A percentile compares a stretch with the other conserved stretches of the same genome.
phyloP scores from a whole-genome alignment of 768 basidiomycete genomes.

The Suillus tomentosus region DNA sequence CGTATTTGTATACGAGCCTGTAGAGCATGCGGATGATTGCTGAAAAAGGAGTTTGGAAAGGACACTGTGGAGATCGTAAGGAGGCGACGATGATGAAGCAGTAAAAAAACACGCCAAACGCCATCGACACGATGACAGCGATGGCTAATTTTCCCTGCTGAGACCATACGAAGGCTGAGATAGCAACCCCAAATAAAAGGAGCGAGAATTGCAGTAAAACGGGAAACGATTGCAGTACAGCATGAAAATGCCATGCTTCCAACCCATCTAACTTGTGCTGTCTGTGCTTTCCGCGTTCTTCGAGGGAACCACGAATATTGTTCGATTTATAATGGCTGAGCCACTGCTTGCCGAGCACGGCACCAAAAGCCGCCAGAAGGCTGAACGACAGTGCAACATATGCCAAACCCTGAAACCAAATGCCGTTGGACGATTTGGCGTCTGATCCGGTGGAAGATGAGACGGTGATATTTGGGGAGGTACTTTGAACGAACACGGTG shows the following conservation, averaged over 20 bases:
- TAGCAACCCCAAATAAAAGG: conserved; percentile 4
- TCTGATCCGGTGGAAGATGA: not conserved
- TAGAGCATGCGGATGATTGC: not conserved
- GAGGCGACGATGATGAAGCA: not conserved
- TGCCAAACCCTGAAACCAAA: conserved; percentile 19
- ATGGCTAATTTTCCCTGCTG: not conserved
- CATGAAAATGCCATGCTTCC: conserved; percentile 1
- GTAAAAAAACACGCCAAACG: conserved; percentile 4
- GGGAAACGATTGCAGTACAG: conserved; percentile 5
- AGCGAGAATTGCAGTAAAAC: conserved; percentile 16
- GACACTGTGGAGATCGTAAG: not conserved
- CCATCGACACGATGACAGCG: conserved; percentile 3
- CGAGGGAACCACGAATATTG: conserved; percentile 14
- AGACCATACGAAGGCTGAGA: conserved; percentile 8
- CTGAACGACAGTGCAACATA: conserved; percentile 24
- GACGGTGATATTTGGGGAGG: conserved; percentile 10
- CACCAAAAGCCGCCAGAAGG: conserved; percentile 26
- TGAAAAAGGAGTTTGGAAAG: conserved; percentile 8
- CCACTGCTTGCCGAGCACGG: conserved; percentile 22
- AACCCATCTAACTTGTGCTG: conserved; percentile 5
- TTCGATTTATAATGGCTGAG: conserved; percentile 14
- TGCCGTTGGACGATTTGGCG: not conserved
- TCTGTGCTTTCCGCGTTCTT: conserved; percentile 6
- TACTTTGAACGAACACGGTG: conserved; percentile 8
- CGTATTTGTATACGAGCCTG: not conserved